These are phyloP conservation scores for Huntiella savannae DNA, from an alignment of 2,329 filamentous ascomycete genomes.

Conservation along the genomic window DNA sequence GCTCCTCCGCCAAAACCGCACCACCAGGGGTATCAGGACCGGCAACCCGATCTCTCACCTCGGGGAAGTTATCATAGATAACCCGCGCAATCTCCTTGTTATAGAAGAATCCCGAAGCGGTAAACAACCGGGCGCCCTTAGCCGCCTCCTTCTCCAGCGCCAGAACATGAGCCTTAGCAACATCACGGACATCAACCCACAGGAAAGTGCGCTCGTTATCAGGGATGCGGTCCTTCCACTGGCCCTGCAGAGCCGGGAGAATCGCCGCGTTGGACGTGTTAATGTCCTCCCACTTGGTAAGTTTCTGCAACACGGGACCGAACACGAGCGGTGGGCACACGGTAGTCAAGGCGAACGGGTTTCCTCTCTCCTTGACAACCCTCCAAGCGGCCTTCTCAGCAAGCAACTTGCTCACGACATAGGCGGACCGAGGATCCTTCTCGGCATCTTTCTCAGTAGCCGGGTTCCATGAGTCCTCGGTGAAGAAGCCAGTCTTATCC, in stretches of 20 bases:
- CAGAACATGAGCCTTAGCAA: slow-evolving; percentile 31
- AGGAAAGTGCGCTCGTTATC: slow-evolving; percentile 22
- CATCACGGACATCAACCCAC: slow-evolving; percentile 39
- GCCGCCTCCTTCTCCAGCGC: slow-evolving; percentile 30
- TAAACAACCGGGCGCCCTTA: slow-evolving; percentile 32
- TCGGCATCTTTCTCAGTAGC: slow-evolving; percentile 26
- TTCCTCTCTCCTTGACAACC: slow-evolving; percentile 25
- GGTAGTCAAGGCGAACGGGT: slow-evolving; percentile 31
- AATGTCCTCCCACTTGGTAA: slow-evolving; percentile 25
- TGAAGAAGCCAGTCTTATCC: slow-evolving; percentile 20
- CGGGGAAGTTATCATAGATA: slow-evolving; percentile 29
- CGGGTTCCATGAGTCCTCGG: slow-evolving; percentile 35
- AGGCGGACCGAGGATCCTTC: slow-evolving; percentile 23
- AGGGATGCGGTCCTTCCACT: slow-evolving; percentile 27
- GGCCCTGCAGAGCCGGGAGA: slow-evolving; percentile 29
- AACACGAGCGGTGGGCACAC: slow-evolving; percentile 36
- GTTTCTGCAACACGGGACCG: slow-evolving; percentile 31
- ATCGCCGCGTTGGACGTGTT: slow-evolving; percentile 36
- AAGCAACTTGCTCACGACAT: slow-evolving; percentile 35
- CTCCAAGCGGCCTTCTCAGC: slow-evolving; percentile 36
- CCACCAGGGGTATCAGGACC: slow-evolving; percentile 25
- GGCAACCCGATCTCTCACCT: slow-evolving; percentile 29
- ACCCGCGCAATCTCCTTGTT: slow-evolving; percentile 27
- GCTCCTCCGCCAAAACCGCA: slow-evolving; percentile 25
- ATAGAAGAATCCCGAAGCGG: slow-evolving; percentile 26